phyloP scores from a whole-genome alignment of 768 basidiomycete genomes.

The Rhodocollybia butyracea region DNA sequence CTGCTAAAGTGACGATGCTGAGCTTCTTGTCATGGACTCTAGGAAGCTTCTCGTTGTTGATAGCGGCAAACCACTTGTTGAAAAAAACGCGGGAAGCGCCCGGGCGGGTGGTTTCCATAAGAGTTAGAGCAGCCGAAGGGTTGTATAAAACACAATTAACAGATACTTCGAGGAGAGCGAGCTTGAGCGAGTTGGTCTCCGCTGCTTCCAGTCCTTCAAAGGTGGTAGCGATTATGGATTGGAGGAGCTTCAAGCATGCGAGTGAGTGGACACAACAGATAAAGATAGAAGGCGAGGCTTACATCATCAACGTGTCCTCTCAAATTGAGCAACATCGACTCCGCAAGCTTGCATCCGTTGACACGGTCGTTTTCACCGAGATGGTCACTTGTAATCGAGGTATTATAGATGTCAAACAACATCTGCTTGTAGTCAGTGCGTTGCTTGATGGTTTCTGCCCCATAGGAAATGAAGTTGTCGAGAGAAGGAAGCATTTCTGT shows the following conservation, averaged over 20 bases:
- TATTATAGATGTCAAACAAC: slow-evolving; percentile 81
- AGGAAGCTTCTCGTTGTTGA: slow-evolving; percentile 63
- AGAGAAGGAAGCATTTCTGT: slow-evolving; percentile 84
- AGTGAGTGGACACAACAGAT: slow-evolving; percentile 5
- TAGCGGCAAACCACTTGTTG: slow-evolving; percentile 77
- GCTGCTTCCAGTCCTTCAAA: slow-evolving; percentile 57
- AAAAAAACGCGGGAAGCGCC: slow-evolving; percentile 77
- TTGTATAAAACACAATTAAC: slow-evolving; percentile 85
- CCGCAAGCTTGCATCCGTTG: slow-evolving; percentile 82
- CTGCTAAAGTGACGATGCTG: slow-evolving; percentile 70
- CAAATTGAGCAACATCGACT: slow-evolving; percentile 78
- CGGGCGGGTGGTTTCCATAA: slow-evolving; percentile 62
- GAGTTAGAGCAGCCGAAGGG: slow-evolving; percentile 67
- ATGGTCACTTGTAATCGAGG: slow-evolving; percentile 60
- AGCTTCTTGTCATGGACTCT: slow-evolving; percentile 92
- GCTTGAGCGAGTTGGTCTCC: slow-evolving; percentile 59
- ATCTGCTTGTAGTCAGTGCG: slow-evolving; percentile 76
- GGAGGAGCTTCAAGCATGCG: slow-evolving; percentile 48
- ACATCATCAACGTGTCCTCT: slow-evolving; percentile 79
- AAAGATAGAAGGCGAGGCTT: slow-evolving; percentile 19
- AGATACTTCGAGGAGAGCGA: slow-evolving; percentile 81
- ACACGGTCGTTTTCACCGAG: slow-evolving; percentile 84
- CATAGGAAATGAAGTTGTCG: slow-evolving; percentile 87
- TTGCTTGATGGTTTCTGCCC: slow-evolving; percentile 68
- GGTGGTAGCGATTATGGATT: slow-evolving; percentile 60